Percentiles rank a stretch among this genome's conserved stretches.
Evolutionary conservation across 176 grass and related monocot genomes (phyloP).

Genomic region (Saccharum spontaneum): DNA sequence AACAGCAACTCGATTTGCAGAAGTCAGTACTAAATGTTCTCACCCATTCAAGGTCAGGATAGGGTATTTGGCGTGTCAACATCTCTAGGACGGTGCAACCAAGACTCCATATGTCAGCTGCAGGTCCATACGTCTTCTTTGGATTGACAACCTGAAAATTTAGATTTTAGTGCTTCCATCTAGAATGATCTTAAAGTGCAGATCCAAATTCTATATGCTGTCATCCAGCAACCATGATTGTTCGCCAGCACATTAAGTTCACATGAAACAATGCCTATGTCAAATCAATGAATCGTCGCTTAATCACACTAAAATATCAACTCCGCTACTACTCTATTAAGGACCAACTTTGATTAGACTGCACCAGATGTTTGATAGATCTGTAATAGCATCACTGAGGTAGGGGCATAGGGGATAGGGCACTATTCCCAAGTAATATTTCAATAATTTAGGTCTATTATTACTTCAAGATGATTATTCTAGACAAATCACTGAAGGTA

Average conservation of each 20-base stretch:
- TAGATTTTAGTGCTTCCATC: slow-evolving; percentile 36
- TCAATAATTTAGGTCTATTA: slow-evolving; percentile 7
- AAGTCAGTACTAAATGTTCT: slow-evolving; percentile 15
- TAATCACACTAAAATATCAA: background rate
- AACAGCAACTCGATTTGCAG: slow-evolving; percentile 2
- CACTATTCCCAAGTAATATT: background rate
- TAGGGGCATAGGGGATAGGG: background rate
- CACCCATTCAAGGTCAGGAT: slow-evolving; percentile 68
- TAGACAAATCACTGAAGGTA: background rate
- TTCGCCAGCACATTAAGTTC: background rate
- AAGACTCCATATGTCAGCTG: slow-evolving; percentile 78
- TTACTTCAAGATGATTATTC: slow-evolving; percentile 12
- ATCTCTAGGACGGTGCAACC: slow-evolving; percentile 79
- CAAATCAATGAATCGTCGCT: slow-evolving; percentile 6
- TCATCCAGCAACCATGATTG: background rate
- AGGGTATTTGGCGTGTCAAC: slow-evolving; percentile 56
- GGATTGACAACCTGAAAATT: slow-evolving; percentile 68
- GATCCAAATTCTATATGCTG: too few relatives aligned
- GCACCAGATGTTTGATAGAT: background rate
- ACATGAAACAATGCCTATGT: background rate
- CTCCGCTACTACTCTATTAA: slow-evolving; percentile 9
- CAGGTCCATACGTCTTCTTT: slow-evolving; percentile 56
- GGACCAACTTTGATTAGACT: slow-evolving; percentile 6
- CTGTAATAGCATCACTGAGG: background rate
- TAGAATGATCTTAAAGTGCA: slow-evolving; percentile 33